Percentiles rank a stretch among this genome's conserved stretches.
phyloP scores from a whole-genome alignment of 148 eudicot genomes.

The Camellia japonica region DNA sequence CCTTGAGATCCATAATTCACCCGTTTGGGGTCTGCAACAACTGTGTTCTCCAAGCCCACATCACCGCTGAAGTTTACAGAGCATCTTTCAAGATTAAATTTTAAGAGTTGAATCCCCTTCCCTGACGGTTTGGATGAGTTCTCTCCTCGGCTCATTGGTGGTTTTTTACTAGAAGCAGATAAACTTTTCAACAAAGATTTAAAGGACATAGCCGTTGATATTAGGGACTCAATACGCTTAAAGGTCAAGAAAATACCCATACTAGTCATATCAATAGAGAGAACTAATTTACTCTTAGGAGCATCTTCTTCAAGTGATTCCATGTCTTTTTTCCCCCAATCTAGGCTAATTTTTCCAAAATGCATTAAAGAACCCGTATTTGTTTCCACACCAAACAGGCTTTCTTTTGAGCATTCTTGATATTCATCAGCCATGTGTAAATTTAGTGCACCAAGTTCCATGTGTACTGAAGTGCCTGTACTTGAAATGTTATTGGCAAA shows the following conservation, averaged over 20 bases:
- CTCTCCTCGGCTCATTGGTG: conserved; percentile 38
- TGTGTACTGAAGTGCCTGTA: conserved; percentile 74
- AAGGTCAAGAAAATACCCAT: conserved; percentile 81
- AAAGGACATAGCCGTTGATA: conserved; percentile 63
- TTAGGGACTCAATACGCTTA: conserved; percentile 74
- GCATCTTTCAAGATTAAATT: conserved; percentile 77
- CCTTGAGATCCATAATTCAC: conserved; percentile 99
- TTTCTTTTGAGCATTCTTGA: conserved; percentile 83
- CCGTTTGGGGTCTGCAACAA: conserved; percentile 82
- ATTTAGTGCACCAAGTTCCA: conserved; percentile 92
- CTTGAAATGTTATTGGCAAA: conserved; percentile 88
- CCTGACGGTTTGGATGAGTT: conserved; percentile 69
- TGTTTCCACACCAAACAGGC: conserved; percentile 84
- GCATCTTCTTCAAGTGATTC: conserved; percentile 58
- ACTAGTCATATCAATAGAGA: conserved; percentile 80
- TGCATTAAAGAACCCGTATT: conserved; percentile 83
- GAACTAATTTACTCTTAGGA: conserved; percentile 44
- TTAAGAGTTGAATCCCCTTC: conserved; percentile 71
- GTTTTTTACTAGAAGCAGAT: conserved; percentile 48
- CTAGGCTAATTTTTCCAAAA: conserved; percentile 75
- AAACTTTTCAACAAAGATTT: conserved; percentile 55
- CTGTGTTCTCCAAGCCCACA: conserved; percentile 71
- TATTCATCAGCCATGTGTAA: conserved; percentile 90
- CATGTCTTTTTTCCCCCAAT: conserved; percentile 79
- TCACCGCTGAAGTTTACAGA: conserved; percentile 72